Conservation (phyloP, 805 yeast species). For the Candida michaelii region DNA sequence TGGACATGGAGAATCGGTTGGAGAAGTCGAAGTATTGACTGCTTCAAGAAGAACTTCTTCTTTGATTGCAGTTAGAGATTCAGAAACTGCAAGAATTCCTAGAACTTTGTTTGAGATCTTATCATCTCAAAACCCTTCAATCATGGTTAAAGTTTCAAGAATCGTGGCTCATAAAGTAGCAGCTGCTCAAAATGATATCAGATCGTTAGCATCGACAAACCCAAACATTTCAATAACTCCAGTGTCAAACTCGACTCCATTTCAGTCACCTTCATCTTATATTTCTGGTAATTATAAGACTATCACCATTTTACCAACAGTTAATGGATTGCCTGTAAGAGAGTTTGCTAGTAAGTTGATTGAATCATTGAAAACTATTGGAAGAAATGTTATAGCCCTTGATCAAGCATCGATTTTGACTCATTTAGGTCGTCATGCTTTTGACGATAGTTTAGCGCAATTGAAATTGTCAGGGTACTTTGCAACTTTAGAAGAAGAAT, state of each 20-base stretch:
- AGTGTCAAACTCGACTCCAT: constrained; percentile 15
- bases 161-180: constrained; percentile 67
- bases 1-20: constrained; percentile 93
- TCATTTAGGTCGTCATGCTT: constrained; percentile 88
- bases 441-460: constrained; percentile 76
- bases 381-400: constrained; percentile 71
- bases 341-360: constrained; percentile 79
- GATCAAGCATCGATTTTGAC: constrained; percentile 78
- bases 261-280: constrained; percentile 31
- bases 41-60: constrained; percentile 68
- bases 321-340: constrained; percentile 77
- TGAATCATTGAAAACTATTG: constrained; percentile 69
- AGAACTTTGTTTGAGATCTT: constrained; percentile 83
- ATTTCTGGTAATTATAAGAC: constrained; percentile 65
- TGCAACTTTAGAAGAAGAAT: constrained; percentile 86
- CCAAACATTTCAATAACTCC: constrained; percentile 13
- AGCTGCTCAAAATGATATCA: constrained; percentile 15
- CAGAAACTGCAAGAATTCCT: constrained; percentile 92
- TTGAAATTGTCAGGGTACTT: constrained; percentile 86
- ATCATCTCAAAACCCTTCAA: constrained; percentile 81
- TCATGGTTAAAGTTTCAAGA: constrained; percentile 86
- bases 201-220: constrained; percentile 9
- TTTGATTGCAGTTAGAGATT: constrained; percentile 84
- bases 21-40: constrained; percentile 91
- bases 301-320: constrained; percentile 78